Base-by-base conservation (phyloP, 129 eudicot genomes). In the Heracleum sosnowskyi region DNA sequence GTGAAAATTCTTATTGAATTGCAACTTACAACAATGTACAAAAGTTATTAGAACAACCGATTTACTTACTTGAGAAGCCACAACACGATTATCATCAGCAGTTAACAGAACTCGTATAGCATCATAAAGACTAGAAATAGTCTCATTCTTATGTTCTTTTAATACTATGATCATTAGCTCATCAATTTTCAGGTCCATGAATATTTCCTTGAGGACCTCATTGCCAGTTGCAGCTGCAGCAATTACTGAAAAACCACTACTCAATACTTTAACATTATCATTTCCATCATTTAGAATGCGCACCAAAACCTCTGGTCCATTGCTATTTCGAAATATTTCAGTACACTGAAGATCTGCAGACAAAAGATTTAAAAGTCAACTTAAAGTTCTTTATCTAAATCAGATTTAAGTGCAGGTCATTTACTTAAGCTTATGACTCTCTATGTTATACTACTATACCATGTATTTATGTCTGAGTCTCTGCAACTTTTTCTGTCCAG, bases 191-290 rank as follows among this genome's bases (percentile, higher is more conserved):
- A 92, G 80, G 73, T 89, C 93, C 85, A 96, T 88, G 81, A 90
- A 92, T 33, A 90, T 81, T 51, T 96, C 99, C 85, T 96, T 96
- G 68, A 96, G 49, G 79, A 96, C 93, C 83, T 96, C 99, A 76
- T 90, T 92, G 79, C 95, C 97, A 53, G 99, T 82, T 69, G 97
- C 92, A 74, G 99, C 92, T 0, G 97, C 99, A 69, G 97, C 86
- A 63, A 92, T 89, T 53, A 96, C 97, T 69, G 96, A 80, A 75
- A 92, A 96, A 31, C 89, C 83, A 69, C 87, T 81, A 82, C 89
- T 86, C 82, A 96, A 73, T 69, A 89, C 36, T 36, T 82, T 86
- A 76, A 85, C 81, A 76, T 86, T 81, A 80, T 88, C 83, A 81
- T 49, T 82, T 68, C 78, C 86, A 45, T 80, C 86, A 75, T 75